Conservation (phyloP, 2,329 filamentous ascomycete species). For the Alternaria triticimaculans region DNA sequence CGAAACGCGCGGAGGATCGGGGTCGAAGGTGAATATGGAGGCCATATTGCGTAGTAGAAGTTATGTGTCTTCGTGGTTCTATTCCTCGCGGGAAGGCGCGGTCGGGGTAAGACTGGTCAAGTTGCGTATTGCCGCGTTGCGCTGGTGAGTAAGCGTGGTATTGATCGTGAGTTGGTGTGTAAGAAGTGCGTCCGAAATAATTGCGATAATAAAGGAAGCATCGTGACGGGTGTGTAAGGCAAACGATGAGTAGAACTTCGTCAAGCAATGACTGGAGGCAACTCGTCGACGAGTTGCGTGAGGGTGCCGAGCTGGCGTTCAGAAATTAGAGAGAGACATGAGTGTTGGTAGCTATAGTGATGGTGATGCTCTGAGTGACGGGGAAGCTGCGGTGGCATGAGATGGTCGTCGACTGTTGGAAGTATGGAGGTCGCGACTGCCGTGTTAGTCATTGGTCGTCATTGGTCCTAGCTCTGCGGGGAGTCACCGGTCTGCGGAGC, state of each 20-base stretch:
- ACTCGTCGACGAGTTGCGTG: conserved; percentile 28
- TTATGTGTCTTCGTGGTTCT: not conserved
- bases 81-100: not conserved
- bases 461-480: conserved; percentile 19
- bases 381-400: conserved; percentile 1
- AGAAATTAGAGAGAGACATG: conserved; percentile 24
- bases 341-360: not conserved
- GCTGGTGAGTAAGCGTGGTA: conserved; percentile 40
- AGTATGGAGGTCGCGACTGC: conserved; percentile 6
- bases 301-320: conserved; percentile 33
- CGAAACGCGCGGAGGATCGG: conserved; percentile 83
- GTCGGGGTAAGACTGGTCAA: conserved; percentile 1
- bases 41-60: conserved; percentile 66
- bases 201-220: conserved; percentile 57
- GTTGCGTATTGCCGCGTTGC: conserved; percentile 10
- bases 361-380: conserved; percentile 1
- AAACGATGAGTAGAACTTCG: conserved; percentile 31
- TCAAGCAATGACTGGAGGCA: conserved; percentile 26
- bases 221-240: conserved; percentile 50
- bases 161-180: conserved; percentile 58
- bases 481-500: conserved; percentile 11
- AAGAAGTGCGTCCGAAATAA: conserved; percentile 58
- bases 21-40: conserved; percentile 94
- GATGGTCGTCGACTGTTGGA: conserved; percentile 2
- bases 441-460: conserved; percentile 16